A percentile compares a stretch with the other conserved stretches of the same genome.
These are phyloP conservation scores for Coemansia guatemalensis DNA, from an alignment of 192 early-diverging fungal species.

Conservation along the genomic window DNA sequence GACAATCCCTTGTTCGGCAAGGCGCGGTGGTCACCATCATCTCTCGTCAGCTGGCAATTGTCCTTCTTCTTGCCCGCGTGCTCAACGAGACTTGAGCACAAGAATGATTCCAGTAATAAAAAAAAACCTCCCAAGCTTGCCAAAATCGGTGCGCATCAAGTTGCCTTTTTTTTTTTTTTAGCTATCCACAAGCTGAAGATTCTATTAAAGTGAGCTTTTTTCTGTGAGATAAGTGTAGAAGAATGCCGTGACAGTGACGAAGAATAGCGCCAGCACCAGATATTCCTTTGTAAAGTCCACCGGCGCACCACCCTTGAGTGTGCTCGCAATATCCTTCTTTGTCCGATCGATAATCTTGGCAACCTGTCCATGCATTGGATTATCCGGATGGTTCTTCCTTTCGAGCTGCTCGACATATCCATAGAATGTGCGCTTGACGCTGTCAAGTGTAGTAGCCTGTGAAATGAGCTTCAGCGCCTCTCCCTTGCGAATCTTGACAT, in stretches of 20 bases:
- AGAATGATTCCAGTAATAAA: no score
- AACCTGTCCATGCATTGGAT: conserved; percentile 67
- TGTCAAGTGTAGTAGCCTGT: conserved; percentile 55
- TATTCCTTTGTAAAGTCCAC: conserved; percentile 49
- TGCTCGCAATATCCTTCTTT: conserved; percentile 43
- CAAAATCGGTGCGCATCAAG: no score
- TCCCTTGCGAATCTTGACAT: conserved; percentile 93
- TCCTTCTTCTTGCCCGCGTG: no score
- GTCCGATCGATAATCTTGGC: conserved; percentile 54
- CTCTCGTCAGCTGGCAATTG: no score
- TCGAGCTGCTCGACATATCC: conserved; percentile 63
- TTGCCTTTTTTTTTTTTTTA: neutral
- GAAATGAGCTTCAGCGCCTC: conserved; percentile 73
- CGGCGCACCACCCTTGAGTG: conserved; percentile 47
- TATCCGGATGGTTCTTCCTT: conserved; percentile 58
- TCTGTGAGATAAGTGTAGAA: conserved; percentile 33
- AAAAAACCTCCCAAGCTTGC: no score
- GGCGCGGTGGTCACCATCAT: neutral
- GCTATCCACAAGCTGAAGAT: neutral
- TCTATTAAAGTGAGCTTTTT: neutral
- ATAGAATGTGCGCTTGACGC: conserved; percentile 65
- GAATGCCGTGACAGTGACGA: conserved; percentile 21
- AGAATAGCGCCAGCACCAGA: conserved; percentile 29
- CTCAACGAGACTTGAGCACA: no score
- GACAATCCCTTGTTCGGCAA: neutral